Percentiles rank a stretch among this genome's conserved stretches.
phyloP scores from a whole-genome alignment of 2,329 filamentous ascomycete genomes.

The Pseudovirgaria hyperparasitica region DNA sequence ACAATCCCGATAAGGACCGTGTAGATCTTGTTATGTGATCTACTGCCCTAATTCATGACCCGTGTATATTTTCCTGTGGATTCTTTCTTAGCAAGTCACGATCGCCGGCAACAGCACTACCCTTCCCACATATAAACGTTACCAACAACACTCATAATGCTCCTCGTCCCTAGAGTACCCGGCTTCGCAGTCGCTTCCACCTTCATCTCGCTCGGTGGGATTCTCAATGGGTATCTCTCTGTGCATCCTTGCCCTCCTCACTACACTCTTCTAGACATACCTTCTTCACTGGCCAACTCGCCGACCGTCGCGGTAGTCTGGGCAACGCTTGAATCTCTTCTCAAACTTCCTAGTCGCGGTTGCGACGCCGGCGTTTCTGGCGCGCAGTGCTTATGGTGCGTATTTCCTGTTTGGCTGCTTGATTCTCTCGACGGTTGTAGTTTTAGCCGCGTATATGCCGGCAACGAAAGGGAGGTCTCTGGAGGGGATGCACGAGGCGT shows the following conservation, averaged over 20 bases:
- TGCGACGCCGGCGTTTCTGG: constrained; percentile 38
- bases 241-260: constrained; percentile 16
- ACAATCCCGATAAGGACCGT: too few relatives aligned
- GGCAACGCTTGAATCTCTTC: constrained; percentile 36
- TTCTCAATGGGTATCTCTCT: constrained; percentile 10
- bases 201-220: constrained; percentile 11
- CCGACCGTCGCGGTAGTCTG: constrained; percentile 41
- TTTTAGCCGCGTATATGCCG: constrained; percentile 32
- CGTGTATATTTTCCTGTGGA: too few relatives aligned
- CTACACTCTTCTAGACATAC: constrained; percentile 42
- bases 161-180: constrained; percentile 1
- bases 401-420: constrained; percentile 22
- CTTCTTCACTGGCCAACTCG: constrained; percentile 43
- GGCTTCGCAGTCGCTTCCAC: constrained; percentile 11
- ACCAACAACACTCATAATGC: constrained; percentile 1
- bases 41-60: too few relatives aligned
- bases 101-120: too few relatives aligned
- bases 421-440: constrained; percentile 10
- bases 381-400: constrained; percentile 19
- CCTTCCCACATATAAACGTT: too few relatives aligned
- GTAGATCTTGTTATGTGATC: too few relatives aligned
- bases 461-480: constrained; percentile 37
- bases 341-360: constrained; percentile 20
- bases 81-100: too few relatives aligned
- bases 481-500: constrained; percentile 38